A percentile compares a stretch with the other conserved stretches of the same genome.
Conservation (phyloP, 257 asterid genomes). For the Salvia hispanica region DNA sequence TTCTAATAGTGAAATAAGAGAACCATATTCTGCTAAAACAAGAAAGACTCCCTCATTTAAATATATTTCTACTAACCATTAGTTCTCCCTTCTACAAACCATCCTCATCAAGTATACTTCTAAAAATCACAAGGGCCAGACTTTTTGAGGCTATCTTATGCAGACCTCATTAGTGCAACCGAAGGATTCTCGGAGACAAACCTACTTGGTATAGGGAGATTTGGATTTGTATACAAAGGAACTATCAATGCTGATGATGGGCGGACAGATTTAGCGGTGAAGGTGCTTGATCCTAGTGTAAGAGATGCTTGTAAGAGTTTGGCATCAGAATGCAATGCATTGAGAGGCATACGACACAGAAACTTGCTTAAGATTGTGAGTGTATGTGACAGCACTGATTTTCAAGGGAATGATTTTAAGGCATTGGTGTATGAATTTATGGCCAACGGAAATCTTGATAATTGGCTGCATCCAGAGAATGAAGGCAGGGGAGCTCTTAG, state of each 20-base stretch:
- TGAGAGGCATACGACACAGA: conserved; percentile 24
- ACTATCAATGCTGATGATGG: neutral
- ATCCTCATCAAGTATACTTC: too few species aligned
- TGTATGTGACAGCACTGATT: neutral
- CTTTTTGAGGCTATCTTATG: neutral
- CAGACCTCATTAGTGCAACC: neutral
- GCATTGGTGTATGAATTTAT: too few species aligned
- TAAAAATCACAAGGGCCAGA: neutral
- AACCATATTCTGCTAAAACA: too few species aligned
- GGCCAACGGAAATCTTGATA: too few species aligned
- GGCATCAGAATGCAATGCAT: neutral
- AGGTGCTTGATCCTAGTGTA: conserved; percentile 24
- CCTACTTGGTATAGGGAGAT: neutral
- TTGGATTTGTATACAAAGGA: neutral
- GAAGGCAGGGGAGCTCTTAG: neutral
- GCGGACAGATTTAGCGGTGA: neutral
- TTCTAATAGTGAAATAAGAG: too few species aligned
- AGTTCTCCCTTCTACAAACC: too few species aligned
- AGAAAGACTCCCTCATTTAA: too few species aligned
- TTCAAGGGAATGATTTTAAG: neutral
- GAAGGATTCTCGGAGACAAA: neutral
- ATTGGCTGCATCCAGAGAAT: too few species aligned
- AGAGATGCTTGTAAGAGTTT: conserved; percentile 20
- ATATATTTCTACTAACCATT: too few species aligned
- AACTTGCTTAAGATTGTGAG: too few species aligned